These are phyloP conservation scores for Nephelium lappaceum DNA, from an alignment of 345 rosid species.

Conservation along the genomic window DNA sequence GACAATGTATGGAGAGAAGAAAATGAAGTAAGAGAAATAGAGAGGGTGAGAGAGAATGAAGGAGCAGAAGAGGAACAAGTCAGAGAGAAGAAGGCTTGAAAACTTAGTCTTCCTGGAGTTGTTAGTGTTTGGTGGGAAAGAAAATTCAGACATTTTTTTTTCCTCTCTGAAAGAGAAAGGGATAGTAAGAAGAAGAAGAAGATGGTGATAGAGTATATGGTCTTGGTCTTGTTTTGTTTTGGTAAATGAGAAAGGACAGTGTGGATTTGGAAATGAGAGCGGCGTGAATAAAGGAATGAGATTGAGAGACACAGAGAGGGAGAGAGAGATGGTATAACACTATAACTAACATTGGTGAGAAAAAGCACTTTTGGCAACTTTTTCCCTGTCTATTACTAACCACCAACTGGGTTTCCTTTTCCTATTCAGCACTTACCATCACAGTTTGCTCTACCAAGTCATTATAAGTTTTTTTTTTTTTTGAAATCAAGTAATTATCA, in stretches of 20 bases:
- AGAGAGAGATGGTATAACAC: not conserved
- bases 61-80: slow-evolving; percentile 50
- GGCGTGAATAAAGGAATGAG: slow-evolving; percentile 60
- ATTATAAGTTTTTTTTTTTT: too few relatives aligned
- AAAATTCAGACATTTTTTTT: slow-evolving; percentile 54
- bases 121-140: slow-evolving; percentile 29
- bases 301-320: slow-evolving; percentile 12
- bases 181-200: not conserved
- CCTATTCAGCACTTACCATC: slow-evolving; percentile 8
- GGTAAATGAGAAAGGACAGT: slow-evolving; percentile 26
- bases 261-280: slow-evolving; percentile 38
- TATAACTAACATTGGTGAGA: slow-evolving; percentile 20
- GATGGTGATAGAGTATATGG: slow-evolving; percentile 24
- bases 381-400: slow-evolving; percentile 41
- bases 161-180: not conserved
- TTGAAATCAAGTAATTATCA: too few relatives aligned
- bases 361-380: slow-evolving; percentile 49
- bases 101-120: slow-evolving; percentile 40
- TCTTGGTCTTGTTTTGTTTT: slow-evolving; percentile 16
- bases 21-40: slow-evolving; percentile 49
- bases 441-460: not conserved
- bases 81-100: slow-evolving; percentile 50
- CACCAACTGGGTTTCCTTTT: slow-evolving; percentile 34
- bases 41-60: slow-evolving; percentile 66
- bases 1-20: slow-evolving; percentile 73